These are phyloP conservation scores for Chlamydomonas asymmetrica DNA, from an alignment of 139 green algal species.

Conservation along the genomic window DNA sequence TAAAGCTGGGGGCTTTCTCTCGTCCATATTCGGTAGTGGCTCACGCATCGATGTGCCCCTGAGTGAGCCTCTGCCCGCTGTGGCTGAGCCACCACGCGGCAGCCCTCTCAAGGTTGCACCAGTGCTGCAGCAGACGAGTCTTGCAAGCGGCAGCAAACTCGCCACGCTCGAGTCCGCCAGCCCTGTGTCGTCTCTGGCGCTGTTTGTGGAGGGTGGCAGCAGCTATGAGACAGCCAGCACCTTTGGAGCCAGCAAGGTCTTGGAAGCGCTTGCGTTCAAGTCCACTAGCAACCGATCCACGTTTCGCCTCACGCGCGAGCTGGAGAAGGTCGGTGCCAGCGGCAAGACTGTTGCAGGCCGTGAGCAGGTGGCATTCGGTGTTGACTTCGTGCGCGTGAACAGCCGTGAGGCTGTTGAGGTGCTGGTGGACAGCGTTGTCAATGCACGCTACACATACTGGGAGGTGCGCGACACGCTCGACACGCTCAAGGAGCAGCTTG, in stretches of 20 bases:
- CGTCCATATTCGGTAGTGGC: slow-evolving; percentile 33
- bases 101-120: slow-evolving; percentile 12
- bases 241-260: slow-evolving; percentile 49
- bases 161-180: slow-evolving; percentile 29
- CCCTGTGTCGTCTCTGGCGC: slow-evolving; percentile 39
- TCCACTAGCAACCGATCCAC: slow-evolving; percentile 48
- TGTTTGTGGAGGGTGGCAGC: slow-evolving; percentile 45
- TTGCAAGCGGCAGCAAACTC: slow-evolving; percentile 28
- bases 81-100: slow-evolving; percentile 27
- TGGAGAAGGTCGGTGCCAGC: slow-evolving; percentile 63
- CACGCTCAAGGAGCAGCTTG: slow-evolving; percentile 40
- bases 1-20: slow-evolving; percentile 6
- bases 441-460: slow-evolving; percentile 50
- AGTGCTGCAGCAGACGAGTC: slow-evolving; percentile 19
- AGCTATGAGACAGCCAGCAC: slow-evolving; percentile 41
- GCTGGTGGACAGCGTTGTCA: slow-evolving; percentile 54
- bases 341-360: slow-evolving; percentile 34
- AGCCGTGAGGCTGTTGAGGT: slow-evolving; percentile 54
- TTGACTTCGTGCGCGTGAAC: slow-evolving; percentile 43
- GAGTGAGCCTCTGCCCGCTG: slow-evolving; percentile 37
- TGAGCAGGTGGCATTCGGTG: slow-evolving; percentile 44
- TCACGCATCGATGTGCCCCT: slow-evolving; percentile 42
- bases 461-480: slow-evolving; percentile 50
- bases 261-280: slow-evolving; percentile 66
- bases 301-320: slow-evolving; percentile 60